phyloP scores from a whole-genome alignment of 1,284 basidiomycete species.

The Pyrrhoderma noxium region DNA sequence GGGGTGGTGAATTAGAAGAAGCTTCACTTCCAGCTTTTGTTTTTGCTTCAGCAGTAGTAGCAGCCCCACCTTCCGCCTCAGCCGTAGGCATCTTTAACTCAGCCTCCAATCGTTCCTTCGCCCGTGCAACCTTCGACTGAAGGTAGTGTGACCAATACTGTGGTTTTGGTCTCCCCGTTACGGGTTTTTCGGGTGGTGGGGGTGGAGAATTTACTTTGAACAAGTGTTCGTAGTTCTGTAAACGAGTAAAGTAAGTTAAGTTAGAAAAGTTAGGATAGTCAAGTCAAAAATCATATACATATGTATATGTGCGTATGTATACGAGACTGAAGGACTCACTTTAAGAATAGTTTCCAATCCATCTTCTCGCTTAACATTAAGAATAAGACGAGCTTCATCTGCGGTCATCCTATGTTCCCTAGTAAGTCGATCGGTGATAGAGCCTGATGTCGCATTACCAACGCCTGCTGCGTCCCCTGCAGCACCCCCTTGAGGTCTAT shows the following conservation, averaged over 20 bases:
- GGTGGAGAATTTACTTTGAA: conserved; percentile 83
- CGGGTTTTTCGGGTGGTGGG: conserved; percentile 45
- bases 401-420: conserved; percentile 88
- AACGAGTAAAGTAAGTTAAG: conserved; percentile 1
- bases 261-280: conserved; percentile 9
- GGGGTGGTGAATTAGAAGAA: background rate
- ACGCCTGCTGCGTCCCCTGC: conserved; percentile 65
- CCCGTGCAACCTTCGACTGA: conserved; percentile 93
- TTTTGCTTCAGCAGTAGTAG: conserved; percentile 5
- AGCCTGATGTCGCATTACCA: conserved; percentile 65
- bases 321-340: conserved; percentile 37
- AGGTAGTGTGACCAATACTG: conserved; percentile 82
- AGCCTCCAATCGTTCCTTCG: conserved; percentile 89
- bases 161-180: conserved; percentile 30
- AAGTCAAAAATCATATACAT: too few relatives aligned
- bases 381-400: conserved; percentile 91
- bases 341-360: conserved; percentile 63
- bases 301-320: background rate
- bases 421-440: conserved; percentile 68
- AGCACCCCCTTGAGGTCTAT: conserved; percentile 54
- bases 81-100: conserved; percentile 48
- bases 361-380: conserved; percentile 83
- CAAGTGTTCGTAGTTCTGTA: conserved; percentile 86
- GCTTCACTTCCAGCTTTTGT: conserved; percentile 1
- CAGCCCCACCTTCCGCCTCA: conserved; percentile 7